A percentile compares a stretch with the other conserved stretches of the same genome.
Evolutionary conservation across 2,329 filamentous ascomycete species (phyloP).

Genomic region (Zarea fungicola): DNA sequence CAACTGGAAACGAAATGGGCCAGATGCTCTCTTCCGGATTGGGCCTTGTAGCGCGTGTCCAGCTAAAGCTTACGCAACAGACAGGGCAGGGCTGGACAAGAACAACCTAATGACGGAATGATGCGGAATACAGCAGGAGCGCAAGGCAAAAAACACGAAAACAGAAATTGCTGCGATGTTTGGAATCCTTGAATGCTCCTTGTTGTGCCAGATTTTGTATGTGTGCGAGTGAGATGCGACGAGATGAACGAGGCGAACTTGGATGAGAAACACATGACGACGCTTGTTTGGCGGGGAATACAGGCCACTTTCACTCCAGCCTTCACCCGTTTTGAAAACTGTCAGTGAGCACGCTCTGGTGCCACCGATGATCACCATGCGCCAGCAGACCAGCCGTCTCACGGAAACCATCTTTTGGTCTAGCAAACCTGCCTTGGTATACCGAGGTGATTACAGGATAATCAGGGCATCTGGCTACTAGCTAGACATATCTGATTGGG

Average conservation of each 20-base stretch:
- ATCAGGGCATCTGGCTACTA: too few relatives aligned
- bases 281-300: conserved; percentile 8
- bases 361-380: background rate
- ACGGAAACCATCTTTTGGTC: background rate
- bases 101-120: background rate
- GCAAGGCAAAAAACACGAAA: too few relatives aligned
- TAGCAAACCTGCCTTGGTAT: background rate
- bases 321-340: background rate
- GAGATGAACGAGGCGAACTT: background rate
- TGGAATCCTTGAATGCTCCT: background rate
- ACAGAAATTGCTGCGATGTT: too few relatives aligned
- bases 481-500: too few relatives aligned
- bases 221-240: background rate
- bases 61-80: conserved; percentile 1
- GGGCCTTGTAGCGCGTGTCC: conserved; percentile 10
- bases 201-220: background rate
- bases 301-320: background rate
- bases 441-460: too few relatives aligned
- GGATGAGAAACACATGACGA: background rate
- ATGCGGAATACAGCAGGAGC: background rate
- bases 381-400: background rate
- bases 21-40: conserved; percentile 8
- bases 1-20: too few relatives aligned
- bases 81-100: background rate
- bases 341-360: too few relatives aligned